phyloP scores from a whole-genome alignment of 805 yeast species.

The Priceomyces haplophilus region DNA sequence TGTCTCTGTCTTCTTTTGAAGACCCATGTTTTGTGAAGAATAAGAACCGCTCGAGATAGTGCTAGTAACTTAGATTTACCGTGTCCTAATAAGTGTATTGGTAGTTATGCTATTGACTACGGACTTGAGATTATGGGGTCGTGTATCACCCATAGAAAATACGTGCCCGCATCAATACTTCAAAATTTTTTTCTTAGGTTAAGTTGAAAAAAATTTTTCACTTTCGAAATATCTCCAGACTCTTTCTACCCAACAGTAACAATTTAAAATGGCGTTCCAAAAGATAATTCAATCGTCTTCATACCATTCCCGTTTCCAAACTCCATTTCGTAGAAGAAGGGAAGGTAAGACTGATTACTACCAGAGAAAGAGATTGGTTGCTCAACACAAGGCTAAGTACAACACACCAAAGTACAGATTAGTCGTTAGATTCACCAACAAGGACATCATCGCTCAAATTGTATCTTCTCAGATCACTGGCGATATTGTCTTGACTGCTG shows the following conservation, averaged over 20 bases:
- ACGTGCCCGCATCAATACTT: no score
- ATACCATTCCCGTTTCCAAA: slow-evolving; percentile 99
- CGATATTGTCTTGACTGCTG: slow-evolving; percentile 93
- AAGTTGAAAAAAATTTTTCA: slow-evolving; percentile 1
- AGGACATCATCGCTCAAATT: slow-evolving; percentile 97
- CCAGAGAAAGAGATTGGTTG: slow-evolving; percentile 99
- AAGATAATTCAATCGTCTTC: slow-evolving; percentile 77
- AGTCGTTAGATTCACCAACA: slow-evolving; percentile 99
- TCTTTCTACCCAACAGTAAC: neutral
- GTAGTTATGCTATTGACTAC: no score
- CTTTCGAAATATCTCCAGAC: neutral
- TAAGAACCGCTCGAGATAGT: no score
- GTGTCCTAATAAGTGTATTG: no score
- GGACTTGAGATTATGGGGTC: no score
- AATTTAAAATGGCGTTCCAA: slow-evolving; percentile 70
- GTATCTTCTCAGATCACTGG: slow-evolving; percentile 96
- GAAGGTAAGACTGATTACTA: slow-evolving; percentile 99
- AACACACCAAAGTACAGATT: slow-evolving; percentile 99
- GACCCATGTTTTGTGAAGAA: no score
- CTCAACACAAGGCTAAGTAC: slow-evolving; percentile 99
- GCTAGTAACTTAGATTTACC: no score
- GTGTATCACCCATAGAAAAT: no score
- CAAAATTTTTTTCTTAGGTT: no score
- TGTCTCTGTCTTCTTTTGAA: no score
- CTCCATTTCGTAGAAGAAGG: slow-evolving; percentile 99